These are phyloP conservation scores for Blastomyces percursus DNA, from an alignment of 2,329 filamentous ascomycete genomes.

Conservation along the genomic window DNA sequence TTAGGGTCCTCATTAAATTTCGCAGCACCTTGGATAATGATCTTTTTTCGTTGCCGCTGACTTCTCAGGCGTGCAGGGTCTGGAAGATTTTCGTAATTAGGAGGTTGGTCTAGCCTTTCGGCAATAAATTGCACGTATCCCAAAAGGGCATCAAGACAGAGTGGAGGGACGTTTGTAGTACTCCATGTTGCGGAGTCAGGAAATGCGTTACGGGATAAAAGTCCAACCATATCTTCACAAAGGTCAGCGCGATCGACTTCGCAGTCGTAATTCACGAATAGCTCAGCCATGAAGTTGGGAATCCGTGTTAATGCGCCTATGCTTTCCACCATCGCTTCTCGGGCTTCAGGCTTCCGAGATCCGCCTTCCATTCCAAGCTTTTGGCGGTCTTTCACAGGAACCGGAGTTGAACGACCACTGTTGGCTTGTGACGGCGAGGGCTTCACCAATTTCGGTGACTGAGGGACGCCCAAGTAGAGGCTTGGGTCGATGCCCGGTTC, in stretches of 20 bases:
- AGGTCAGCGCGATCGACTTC: constrained; percentile 83
- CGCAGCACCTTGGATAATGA: constrained; percentile 74
- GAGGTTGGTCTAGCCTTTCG: constrained; percentile 66
- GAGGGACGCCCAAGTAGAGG: constrained; percentile 85
- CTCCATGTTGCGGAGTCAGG: constrained; percentile 98
- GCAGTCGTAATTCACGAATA: constrained; percentile 98
- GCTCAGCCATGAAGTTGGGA: constrained; percentile 85
- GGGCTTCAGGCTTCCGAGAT: constrained; percentile 80
- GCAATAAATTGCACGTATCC: constrained; percentile 87
- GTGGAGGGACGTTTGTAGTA: constrained; percentile 89
- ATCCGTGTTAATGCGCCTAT: constrained; percentile 85
- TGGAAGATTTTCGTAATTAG: constrained; percentile 54
- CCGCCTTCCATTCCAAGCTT: constrained; percentile 88
- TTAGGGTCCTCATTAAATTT: constrained; percentile 97
- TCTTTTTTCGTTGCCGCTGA: constrained; percentile 68
- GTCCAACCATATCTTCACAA: constrained; percentile 88
- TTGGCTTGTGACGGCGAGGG: constrained; percentile 59
- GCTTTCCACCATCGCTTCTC: constrained; percentile 97
- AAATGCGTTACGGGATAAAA: constrained; percentile 86
- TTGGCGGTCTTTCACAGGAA: constrained; percentile 83
- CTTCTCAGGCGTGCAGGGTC: constrained; percentile 54
- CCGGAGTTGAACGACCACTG: constrained; percentile 79
- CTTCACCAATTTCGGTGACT: constrained; percentile 78
- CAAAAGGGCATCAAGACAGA: constrained; percentile 84
- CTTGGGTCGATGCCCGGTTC: constrained; percentile 84